Evolutionary conservation across 169 alveolate species (phyloP).

Genomic region (Babesia ovata): DNA sequence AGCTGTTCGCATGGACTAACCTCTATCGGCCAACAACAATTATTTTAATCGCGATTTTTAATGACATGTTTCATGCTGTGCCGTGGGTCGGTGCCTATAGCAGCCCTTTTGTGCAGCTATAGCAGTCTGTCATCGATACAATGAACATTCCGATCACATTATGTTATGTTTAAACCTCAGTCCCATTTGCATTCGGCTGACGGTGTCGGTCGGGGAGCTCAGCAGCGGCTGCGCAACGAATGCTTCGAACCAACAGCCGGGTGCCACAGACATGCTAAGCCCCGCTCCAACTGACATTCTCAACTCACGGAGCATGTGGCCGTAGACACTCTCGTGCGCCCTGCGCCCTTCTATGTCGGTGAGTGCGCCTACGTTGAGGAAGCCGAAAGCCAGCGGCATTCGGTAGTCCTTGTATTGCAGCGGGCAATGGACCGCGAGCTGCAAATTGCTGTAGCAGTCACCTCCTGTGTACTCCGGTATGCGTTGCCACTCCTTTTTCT

Average conservation of each 20-base stretch:
- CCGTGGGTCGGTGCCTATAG: background rate
- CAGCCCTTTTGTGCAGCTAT: background rate
- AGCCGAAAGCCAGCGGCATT: constrained; percentile 51
- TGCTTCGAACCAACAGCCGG: constrained; percentile 68
- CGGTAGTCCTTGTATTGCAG: constrained; percentile 34
- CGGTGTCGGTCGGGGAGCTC: constrained; percentile 53
- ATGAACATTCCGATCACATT: background rate
- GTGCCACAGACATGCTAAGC: constrained; percentile 35
- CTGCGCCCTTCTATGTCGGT: constrained; percentile 3
- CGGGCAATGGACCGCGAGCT: constrained; percentile 56
- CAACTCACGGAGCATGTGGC: constrained; percentile 37
- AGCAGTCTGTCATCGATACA: too few relatives aligned
- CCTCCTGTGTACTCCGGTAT: constrained; percentile 63
- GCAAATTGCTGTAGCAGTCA: constrained; percentile 61
- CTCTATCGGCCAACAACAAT: background rate
- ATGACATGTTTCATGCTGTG: background rate
- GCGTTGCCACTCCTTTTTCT: constrained; percentile 35
- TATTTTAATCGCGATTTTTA: background rate
- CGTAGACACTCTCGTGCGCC: constrained; percentile 25
- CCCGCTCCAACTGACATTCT: constrained; percentile 65
- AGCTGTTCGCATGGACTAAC: constrained; percentile 1
- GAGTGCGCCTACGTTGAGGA: constrained; percentile 53
- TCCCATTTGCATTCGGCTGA: constrained; percentile 50
- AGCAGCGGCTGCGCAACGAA: constrained; percentile 59
- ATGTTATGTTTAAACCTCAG: constrained; percentile 51